phyloP scores from a whole-genome alignment of 2,329 filamentous ascomycete genomes.

The Ceratocystis smalleyi region DNA sequence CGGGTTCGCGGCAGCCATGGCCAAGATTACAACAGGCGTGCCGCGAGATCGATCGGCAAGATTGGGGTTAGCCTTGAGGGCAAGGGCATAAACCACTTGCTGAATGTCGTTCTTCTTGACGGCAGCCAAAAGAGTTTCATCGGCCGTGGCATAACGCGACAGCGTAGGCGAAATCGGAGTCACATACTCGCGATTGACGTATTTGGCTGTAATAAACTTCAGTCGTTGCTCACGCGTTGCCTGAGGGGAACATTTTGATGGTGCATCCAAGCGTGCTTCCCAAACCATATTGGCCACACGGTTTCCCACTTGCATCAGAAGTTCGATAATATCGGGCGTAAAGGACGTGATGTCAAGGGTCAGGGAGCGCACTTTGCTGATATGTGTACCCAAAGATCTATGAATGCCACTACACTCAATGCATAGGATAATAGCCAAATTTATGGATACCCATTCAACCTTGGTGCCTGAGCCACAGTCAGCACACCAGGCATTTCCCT shows the following conservation, averaged over 20 bases:
- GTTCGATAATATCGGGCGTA: conserved; percentile 89
- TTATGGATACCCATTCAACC: conserved; percentile 98
- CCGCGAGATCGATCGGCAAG: conserved; percentile 69
- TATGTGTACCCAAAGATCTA: conserved; percentile 87
- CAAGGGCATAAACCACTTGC: conserved; percentile 78
- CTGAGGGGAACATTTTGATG: conserved; percentile 56
- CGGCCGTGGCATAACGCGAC: conserved; percentile 60
- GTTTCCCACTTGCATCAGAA: conserved; percentile 82
- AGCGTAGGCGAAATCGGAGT: conserved; percentile 60
- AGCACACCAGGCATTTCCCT: conserved; percentile 85
- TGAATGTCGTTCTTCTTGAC: conserved; percentile 96
- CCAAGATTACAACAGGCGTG: conserved; percentile 80
- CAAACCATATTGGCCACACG: conserved; percentile 91
- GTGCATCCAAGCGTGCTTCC: conserved; percentile 68
- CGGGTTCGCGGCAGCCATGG: conserved; percentile 82
- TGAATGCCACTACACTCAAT: conserved; percentile 98
- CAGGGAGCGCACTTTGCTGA: conserved; percentile 89
- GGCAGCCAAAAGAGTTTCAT: conserved; percentile 78
- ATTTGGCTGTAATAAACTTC: conserved; percentile 92
- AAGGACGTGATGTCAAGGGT: conserved; percentile 94
- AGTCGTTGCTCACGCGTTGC: conserved; percentile 79
- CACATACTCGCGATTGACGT: conserved; percentile 70
- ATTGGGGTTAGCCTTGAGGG: conserved; percentile 76
- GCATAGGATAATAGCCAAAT: conserved; percentile 87
- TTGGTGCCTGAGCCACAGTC: conserved; percentile 85